Evolutionary conservation across 1,139 yeast genomes (phyloP).

Genomic region (Taphrina pruni): DNA sequence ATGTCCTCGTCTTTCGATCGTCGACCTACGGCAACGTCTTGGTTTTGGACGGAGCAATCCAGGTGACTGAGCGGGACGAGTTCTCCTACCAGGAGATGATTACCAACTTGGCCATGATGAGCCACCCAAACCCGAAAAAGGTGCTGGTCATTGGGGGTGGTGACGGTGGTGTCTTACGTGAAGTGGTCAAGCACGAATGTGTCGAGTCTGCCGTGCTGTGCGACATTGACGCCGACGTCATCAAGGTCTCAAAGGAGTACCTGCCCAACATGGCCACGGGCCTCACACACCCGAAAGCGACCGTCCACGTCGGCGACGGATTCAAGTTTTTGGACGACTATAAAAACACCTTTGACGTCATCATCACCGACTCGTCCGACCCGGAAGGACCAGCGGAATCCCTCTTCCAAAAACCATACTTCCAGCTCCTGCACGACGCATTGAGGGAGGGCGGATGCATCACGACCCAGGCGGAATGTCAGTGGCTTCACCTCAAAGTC

Average conservation of each 20-base stretch:
- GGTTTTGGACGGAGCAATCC: constrained; percentile 84
- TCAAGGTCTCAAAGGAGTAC: constrained; percentile 72
- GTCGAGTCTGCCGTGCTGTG: constrained; percentile 79
- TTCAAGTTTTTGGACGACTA: constrained; percentile 71
- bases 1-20: constrained; percentile 76
- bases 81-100: constrained; percentile 89
- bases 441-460: constrained; percentile 76
- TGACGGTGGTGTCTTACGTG: constrained; percentile 90
- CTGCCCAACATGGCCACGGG: constrained; percentile 81
- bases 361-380: constrained; percentile 93
- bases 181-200: constrained; percentile 72
- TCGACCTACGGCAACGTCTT: constrained; percentile 81
- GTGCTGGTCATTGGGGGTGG: constrained; percentile 93
- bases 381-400: constrained; percentile 99
- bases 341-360: constrained; percentile 71
- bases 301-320: constrained; percentile 83
- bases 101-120: constrained; percentile 75
- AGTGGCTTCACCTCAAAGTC: constrained; percentile 82
- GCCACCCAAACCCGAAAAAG: constrained; percentile 72
- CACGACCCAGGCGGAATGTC: constrained; percentile 88
- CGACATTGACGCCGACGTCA: constrained; percentile 86
- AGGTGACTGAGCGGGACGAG: constrained; percentile 88
- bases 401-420: constrained; percentile 83
- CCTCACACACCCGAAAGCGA: constrained; percentile 72
- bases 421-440: constrained; percentile 71